Evolutionary conservation across 2,329 filamentous ascomycete genomes (phyloP).

Genomic region (Madurella fahalii): DNA sequence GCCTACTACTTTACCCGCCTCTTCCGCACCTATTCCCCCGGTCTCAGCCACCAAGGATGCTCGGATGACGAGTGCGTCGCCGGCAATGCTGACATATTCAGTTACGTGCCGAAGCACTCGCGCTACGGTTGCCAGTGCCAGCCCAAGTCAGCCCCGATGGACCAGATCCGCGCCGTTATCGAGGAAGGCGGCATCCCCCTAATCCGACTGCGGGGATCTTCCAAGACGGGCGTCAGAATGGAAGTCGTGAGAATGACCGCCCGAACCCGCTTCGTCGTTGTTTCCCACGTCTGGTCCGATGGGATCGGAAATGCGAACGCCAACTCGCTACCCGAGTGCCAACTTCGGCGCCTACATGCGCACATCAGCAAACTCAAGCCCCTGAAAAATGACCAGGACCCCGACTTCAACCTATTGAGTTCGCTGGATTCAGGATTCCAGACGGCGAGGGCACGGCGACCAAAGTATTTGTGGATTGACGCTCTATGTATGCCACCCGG

Average conservation of each 20-base stretch:
- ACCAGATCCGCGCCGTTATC: slow-evolving; percentile 21
- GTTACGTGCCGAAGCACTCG: slow-evolving; percentile 20
- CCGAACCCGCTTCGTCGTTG: slow-evolving; percentile 15
- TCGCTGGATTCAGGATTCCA: slow-evolving; percentile 21
- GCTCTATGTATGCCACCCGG: slow-evolving; percentile 22
- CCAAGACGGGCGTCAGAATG: slow-evolving; percentile 12
- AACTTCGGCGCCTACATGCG: slow-evolving; percentile 17
- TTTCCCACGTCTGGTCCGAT: slow-evolving; percentile 22
- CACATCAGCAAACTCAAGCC: slow-evolving; percentile 17
- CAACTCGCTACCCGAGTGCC: slow-evolving; percentile 22
- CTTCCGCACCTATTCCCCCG: slow-evolving; percentile 15
- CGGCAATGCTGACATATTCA: slow-evolving; percentile 20
- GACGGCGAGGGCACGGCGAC: slow-evolving; percentile 7
- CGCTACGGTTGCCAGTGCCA: slow-evolving; percentile 20
- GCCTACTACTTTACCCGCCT: slow-evolving; percentile 23
- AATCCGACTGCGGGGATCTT: slow-evolving; percentile 11
- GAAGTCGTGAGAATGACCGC: slow-evolving; percentile 18
- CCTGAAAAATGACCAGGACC: not conserved
- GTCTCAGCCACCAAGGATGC: slow-evolving; percentile 16
- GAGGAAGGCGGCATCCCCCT: slow-evolving; percentile 20
- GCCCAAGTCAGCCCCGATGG: slow-evolving; percentile 16
- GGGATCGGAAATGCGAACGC: slow-evolving; percentile 21
- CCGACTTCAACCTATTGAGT: slow-evolving; percentile 15
- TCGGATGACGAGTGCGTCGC: slow-evolving; percentile 21
- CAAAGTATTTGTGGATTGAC: slow-evolving; percentile 23